phyloP scores from a whole-genome alignment of 1,284 basidiomycete genomes.

The Sparassis latifolia region DNA sequence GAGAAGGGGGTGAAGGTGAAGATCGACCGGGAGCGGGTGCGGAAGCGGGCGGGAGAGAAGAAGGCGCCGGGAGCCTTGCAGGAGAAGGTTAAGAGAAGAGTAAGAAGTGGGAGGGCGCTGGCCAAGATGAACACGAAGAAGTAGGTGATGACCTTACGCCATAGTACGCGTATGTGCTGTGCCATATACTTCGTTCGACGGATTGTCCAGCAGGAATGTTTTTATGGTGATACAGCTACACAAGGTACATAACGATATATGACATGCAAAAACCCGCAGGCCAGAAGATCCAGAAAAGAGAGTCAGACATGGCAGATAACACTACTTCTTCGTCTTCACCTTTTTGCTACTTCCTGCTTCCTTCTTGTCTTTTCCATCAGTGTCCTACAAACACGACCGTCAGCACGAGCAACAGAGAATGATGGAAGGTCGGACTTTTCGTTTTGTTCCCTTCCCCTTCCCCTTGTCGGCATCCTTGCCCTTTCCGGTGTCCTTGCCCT shows the following conservation, averaged over 20 bases:
- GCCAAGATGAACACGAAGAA: constrained; percentile 56
- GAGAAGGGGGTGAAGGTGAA: constrained; percentile 34
- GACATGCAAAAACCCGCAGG: background rate
- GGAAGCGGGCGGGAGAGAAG: constrained; percentile 41
- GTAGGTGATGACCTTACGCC: constrained; percentile 18
- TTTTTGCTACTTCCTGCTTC: constrained; percentile 36
- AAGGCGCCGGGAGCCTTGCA: constrained; percentile 19
- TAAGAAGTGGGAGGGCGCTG: constrained; percentile 51
- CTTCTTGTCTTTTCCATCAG: constrained; percentile 24
- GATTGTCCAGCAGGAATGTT: too few species aligned
- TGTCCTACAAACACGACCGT: constrained; percentile 1
- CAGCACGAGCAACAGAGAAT: background rate
- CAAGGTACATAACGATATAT: background rate
- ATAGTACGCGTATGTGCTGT: background rate
- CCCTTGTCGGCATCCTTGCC: constrained; percentile 29
- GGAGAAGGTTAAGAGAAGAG: constrained; percentile 36
- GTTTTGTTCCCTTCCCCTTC: constrained; percentile 50
- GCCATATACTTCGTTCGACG: too few species aligned
- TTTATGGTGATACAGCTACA: background rate
- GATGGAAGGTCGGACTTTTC: constrained; percentile 43
- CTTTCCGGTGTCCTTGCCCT: constrained; percentile 30
- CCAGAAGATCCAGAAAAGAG: background rate
- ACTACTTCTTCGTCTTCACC: constrained; percentile 37
- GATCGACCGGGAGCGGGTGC: constrained; percentile 33
- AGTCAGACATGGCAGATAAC: background rate